Conservation (phyloP, 108 stramenopile species). For the Nitzschia sp. region DNA sequence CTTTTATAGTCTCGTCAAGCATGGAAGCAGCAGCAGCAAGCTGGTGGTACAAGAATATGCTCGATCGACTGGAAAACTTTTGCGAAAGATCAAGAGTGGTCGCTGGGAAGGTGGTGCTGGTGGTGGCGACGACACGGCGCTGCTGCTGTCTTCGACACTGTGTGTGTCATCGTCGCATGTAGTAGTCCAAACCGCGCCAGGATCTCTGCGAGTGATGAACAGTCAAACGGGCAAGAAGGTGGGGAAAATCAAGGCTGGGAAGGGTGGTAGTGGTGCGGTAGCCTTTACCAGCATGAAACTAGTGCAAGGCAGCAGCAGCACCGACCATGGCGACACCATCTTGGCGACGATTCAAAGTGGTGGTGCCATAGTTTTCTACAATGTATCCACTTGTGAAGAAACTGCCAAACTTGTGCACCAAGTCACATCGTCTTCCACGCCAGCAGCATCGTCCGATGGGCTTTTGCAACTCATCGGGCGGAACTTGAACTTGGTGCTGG, state of each 20-base stretch:
- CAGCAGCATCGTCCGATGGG: background rate
- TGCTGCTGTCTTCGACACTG: background rate
- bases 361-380: conserved; percentile 16
- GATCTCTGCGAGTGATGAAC: conserved; percentile 28
- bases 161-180: conserved; percentile 15
- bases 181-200: conserved; percentile 13
- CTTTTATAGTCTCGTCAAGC: conserved; percentile 24
- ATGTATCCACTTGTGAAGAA: conserved; percentile 23
- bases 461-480: conserved; percentile 4
- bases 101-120: conserved; percentile 1
- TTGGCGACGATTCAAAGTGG: background rate
- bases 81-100: conserved; percentile 47
- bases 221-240: conserved; percentile 30
- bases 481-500: conserved; percentile 13
- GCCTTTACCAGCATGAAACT: background rate
- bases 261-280: background rate
- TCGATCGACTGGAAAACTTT: conserved; percentile 21
- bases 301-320: background rate
- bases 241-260: conserved; percentile 27
- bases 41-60: conserved; percentile 39
- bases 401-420: conserved; percentile 5
- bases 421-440: background rate
- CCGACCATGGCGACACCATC: conserved; percentile 1
- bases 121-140: background rate
- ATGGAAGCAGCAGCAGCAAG: conserved; percentile 29